A percentile compares a stretch with the other conserved stretches of the same genome.
phyloP scores from a whole-genome alignment of 148 eudicot species.

The Vaccinium corymbosum region DNA sequence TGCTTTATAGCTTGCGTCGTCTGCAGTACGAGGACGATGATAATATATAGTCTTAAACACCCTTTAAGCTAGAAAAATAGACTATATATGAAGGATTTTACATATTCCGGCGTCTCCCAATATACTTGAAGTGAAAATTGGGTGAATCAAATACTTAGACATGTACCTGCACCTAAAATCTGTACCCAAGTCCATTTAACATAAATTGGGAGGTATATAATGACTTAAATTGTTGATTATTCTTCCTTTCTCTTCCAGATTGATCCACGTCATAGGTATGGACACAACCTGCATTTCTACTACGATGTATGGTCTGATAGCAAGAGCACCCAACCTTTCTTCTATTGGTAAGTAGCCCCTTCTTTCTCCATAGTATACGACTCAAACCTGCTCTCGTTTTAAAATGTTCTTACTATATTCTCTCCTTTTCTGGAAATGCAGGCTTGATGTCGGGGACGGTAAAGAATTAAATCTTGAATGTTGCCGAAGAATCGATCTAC shows the following conservation, averaged over 20 bases:
- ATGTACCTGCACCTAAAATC: not conserved
- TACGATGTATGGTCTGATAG: constrained; percentile 28
- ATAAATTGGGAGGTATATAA: not conserved
- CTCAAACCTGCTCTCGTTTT: not conserved
- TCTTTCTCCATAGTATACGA: not conserved
- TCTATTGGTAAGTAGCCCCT: constrained; percentile 28
- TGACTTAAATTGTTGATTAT: not conserved
- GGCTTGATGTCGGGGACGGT: constrained; percentile 39
- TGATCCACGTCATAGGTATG: constrained; percentile 36
- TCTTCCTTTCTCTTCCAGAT: constrained; percentile 16
- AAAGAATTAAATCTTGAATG: constrained; percentile 26
- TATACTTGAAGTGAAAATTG: not conserved
- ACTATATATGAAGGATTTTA: not conserved
- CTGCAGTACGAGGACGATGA: not conserved
- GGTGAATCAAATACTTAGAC: not conserved
- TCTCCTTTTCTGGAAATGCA: constrained; percentile 11
- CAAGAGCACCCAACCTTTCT: constrained; percentile 33
- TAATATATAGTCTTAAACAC: not conserved
- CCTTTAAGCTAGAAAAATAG: not conserved
- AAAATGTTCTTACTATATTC: not conserved
- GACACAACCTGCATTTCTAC: constrained; percentile 36
- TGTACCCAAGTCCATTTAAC: not conserved
- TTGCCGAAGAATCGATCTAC: constrained; percentile 19
- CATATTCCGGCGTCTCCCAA: not conserved
- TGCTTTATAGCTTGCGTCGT: not conserved